Evolutionary conservation across 176 grass and related monocot genomes (phyloP).

Genomic region (Otatea glauca): DNA sequence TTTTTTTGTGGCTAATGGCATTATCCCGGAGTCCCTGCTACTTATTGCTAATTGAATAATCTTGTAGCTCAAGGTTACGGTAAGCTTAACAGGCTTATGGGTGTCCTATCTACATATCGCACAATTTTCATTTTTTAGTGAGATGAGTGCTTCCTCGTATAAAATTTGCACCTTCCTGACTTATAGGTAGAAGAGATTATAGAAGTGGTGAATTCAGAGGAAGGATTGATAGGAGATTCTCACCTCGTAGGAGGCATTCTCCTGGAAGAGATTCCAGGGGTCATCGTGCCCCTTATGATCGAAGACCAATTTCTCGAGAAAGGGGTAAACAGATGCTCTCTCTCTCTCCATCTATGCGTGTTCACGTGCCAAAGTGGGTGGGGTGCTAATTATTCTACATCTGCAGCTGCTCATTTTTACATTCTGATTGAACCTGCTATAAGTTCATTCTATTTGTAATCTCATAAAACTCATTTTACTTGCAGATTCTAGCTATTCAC

Average conservation of each 20-base stretch:
- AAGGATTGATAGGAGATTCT: slow-evolving; percentile 79
- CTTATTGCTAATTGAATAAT: slow-evolving; percentile 74
- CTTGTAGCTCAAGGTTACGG: slow-evolving; percentile 71
- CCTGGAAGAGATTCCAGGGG: slow-evolving; percentile 71
- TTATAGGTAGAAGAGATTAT: slow-evolving; percentile 78
- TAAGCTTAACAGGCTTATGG: slow-evolving; percentile 71
- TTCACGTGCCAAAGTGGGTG: background rate
- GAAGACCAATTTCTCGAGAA: slow-evolving; percentile 66
- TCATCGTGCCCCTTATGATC: slow-evolving; percentile 56
- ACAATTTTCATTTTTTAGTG: slow-evolving; percentile 34
- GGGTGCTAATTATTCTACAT: background rate
- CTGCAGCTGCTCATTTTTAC: background rate
- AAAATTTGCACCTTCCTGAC: slow-evolving; percentile 28
- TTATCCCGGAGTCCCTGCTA: slow-evolving; percentile 62
- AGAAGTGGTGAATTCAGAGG: slow-evolving; percentile 67
- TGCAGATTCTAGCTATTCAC: slow-evolving; percentile 88
- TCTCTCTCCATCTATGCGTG: background rate
- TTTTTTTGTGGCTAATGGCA: slow-evolving; percentile 74
- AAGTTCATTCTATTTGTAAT: background rate
- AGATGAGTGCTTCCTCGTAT: slow-evolving; percentile 29
- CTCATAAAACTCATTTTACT: slow-evolving; percentile 22
- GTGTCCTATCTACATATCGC: slow-evolving; percentile 44
- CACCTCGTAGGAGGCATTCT: slow-evolving; percentile 73
- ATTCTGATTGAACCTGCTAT: slow-evolving; percentile 6
- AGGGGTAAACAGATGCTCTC: slow-evolving; percentile 51